A percentile compares a stretch with the other conserved stretches of the same genome.
phyloP scores from a whole-genome alignment of 306 rosid species.

The Echinosophora koreensis region DNA sequence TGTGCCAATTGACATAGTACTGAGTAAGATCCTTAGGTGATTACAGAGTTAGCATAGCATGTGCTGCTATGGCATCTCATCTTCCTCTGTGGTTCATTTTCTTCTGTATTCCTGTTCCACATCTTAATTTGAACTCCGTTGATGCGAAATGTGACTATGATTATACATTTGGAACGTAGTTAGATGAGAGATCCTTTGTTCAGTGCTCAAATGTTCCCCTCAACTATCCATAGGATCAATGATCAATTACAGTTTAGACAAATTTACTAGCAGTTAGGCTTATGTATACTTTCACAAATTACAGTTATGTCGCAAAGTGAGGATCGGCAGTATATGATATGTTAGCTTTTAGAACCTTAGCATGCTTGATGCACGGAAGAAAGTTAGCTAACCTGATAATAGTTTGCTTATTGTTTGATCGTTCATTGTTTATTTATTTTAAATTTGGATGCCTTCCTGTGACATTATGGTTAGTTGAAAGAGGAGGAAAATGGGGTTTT shows the following conservation, averaged over 20 bases:
- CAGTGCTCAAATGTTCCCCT: conserved; percentile 27
- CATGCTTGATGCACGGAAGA: background rate
- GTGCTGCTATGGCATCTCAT: background rate
- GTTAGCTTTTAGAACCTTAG: background rate
- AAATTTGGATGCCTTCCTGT: background rate
- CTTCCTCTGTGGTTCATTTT: background rate
- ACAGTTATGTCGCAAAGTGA: background rate
- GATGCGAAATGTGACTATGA: conserved; percentile 19
- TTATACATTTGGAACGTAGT: conserved; percentile 31
- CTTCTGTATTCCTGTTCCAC: background rate
- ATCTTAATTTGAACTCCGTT: conserved; percentile 19
- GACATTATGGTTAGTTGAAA: background rate
- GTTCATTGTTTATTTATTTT: background rate
- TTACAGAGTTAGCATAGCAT: background rate
- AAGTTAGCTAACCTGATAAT: background rate
- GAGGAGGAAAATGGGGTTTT: background rate
- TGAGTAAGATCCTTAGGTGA: conserved; percentile 8
- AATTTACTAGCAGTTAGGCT: background rate
- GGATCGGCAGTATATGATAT: background rate
- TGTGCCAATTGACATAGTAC: conserved; percentile 35
- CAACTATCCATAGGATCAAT: conserved; percentile 12
- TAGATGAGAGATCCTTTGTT: conserved; percentile 42
- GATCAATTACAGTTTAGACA: conserved; percentile 18
- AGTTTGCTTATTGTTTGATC: conserved; percentile 19
- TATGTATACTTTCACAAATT: background rate